Evolutionary conservation across 495 filamentous ascomycete genomes (phyloP), one percentile per base, ranked within the genome.

Genomic region (Xylaria castorea): DNA sequence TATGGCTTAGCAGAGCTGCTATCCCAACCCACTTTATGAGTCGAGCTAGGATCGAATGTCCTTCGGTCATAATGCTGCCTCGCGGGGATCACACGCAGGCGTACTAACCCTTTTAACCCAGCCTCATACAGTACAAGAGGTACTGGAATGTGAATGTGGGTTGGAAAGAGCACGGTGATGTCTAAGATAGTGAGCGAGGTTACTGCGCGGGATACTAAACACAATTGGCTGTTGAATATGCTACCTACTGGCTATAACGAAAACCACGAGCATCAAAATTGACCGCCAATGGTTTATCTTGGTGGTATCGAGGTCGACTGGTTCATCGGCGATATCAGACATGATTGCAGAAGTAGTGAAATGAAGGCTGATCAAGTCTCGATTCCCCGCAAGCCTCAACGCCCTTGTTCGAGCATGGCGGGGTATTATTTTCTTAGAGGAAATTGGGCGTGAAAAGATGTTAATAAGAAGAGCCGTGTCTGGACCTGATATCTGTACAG

Each of bases 111-210:
- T 75, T 87, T 78, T 34, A 84, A 63, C 44, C 86, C 58, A 69
- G 71, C 80, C 72, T 88, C 78, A 60, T 50, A 81, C 16, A 90
- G 63, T 63, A 44, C 70, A 65, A 85, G 81, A 20, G 90, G 90
- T 11, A 91, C 40, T 71, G 80, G 85, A 9, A 91, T 73, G 3
- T 89, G 88, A 16, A 91, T 80, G 74, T 89, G 84, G 65, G 90
- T 91, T 4, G 90, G 90, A 63, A 89, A 91, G 48, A 92, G 84
- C 16, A 92, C 90, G 38, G 87, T 80, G 62, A 91, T 81, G 81
- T 92, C 89, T 91, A 71, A 8, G 42, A 55, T 48, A 32, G 66
- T 72, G 6, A 64, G 70, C 32, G 22, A 55, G 63, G 7, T 36
- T 34, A 46, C 57, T 70, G 5, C 11, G 46, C 38, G 3, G 51